phyloP scores from a whole-genome alignment of 331 rosid genomes.

The Acacia concinna region DNA sequence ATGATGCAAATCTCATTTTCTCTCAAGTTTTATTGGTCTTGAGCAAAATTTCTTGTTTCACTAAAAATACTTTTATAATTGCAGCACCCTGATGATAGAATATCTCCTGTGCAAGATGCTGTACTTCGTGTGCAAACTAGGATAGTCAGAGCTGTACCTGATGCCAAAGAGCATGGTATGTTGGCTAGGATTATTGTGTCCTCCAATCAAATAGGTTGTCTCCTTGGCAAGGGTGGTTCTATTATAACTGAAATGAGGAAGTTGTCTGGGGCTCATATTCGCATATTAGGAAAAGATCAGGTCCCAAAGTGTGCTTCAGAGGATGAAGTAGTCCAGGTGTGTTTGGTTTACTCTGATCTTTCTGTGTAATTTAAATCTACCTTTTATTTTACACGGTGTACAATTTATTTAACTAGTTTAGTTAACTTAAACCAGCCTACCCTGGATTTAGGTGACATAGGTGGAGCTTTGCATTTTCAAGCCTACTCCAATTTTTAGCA shows the following conservation, averaged over 20 bases:
- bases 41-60: background rate
- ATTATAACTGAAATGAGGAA: constrained; percentile 94
- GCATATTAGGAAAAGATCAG: constrained; percentile 82
- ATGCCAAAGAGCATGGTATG: constrained; percentile 62
- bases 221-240: constrained; percentile 94
- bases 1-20: constrained; percentile 40
- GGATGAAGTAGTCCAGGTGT: constrained; percentile 91
- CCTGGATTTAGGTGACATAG: constrained; percentile 12
- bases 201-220: constrained; percentile 87
- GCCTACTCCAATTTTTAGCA: background rate
- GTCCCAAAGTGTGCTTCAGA: constrained; percentile 78
- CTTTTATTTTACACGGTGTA: constrained; percentile 20
- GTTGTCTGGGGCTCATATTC: constrained; percentile 84
- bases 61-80: constrained; percentile 15
- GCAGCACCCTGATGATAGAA: constrained; percentile 95
- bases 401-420: constrained; percentile 11
- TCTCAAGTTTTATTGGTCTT: constrained; percentile 9
- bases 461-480: constrained; percentile 4
- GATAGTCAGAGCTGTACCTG: constrained; percentile 71
- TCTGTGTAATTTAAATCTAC: constrained; percentile 15
- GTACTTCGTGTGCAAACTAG: constrained; percentile 81
- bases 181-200: constrained; percentile 84
- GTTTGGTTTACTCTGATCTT: constrained; percentile 23
- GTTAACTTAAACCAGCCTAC: background rate
- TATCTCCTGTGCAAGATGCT: constrained; percentile 96